A percentile compares a stretch with the other conserved stretches of the same genome.
These are phyloP conservation scores for Hyaloperonospora arabidopsidis DNA, from an alignment of 352 stramenopile genomes.

Conservation along the genomic window DNA sequence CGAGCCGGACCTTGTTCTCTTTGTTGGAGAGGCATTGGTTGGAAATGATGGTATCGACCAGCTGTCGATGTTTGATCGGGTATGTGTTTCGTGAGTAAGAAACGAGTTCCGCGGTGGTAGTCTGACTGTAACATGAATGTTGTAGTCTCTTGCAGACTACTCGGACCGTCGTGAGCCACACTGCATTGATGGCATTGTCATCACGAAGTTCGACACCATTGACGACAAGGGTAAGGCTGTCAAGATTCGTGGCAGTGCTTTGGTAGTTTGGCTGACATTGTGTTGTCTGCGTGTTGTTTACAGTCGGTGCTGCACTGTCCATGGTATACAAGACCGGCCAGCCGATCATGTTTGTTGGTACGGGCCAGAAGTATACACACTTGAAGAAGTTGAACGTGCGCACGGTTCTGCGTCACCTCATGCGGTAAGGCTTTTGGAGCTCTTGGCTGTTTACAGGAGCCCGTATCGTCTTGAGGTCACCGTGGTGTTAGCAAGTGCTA, in stretches of 20 bases:
- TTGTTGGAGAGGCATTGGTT: slow-evolving; percentile 98
- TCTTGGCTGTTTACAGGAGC: not conserved
- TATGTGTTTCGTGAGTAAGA: slow-evolving; percentile 23
- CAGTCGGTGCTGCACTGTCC: slow-evolving; percentile 96
- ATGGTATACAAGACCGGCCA: slow-evolving; percentile 98
- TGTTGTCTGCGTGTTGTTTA: slow-evolving; percentile 5
- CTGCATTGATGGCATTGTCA: slow-evolving; percentile 96
- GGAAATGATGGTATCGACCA: slow-evolving; percentile 99
- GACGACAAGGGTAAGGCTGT: slow-evolving; percentile 92
- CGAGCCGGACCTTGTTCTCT: slow-evolving; percentile 95
- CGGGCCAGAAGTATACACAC: slow-evolving; percentile 99
- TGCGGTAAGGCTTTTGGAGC: slow-evolving; percentile 56
- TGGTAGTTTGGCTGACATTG: not conserved
- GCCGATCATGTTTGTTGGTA: slow-evolving; percentile 98
- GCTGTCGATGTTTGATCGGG: slow-evolving; percentile 91
- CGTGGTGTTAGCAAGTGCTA: too few species aligned
- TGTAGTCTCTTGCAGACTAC: slow-evolving; percentile 85
- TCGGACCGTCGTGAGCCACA: slow-evolving; percentile 78
- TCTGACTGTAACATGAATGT: slow-evolving; percentile 8
- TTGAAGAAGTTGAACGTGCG: slow-evolving; percentile 96
- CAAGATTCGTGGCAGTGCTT: not conserved
- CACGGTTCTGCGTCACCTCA: slow-evolving; percentile 92
- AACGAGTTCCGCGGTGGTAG: not conserved
- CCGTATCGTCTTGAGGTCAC: too few species aligned
- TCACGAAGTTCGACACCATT: slow-evolving; percentile 99